A percentile compares a stretch with the other conserved stretches of the same genome.
These are phyloP conservation scores for Coniella lustricola DNA, from an alignment of 2,329 filamentous ascomycete genomes.

Conservation along the genomic window DNA sequence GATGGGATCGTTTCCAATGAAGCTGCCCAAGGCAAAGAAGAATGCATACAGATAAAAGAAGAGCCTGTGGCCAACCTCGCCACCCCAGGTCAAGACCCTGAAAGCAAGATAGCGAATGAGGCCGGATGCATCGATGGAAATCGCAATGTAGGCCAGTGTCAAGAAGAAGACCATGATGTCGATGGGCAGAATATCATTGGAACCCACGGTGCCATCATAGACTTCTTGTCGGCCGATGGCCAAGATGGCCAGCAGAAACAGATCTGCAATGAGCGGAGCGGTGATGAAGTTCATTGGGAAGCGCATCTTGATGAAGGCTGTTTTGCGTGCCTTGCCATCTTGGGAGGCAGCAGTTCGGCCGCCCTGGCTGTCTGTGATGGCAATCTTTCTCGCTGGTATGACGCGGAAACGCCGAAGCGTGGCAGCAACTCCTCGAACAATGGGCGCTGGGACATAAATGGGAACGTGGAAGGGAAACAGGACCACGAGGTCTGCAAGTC, in stretches of 20 bases:
- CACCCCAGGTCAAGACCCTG: slow-evolving; percentile 61
- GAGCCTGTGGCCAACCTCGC: slow-evolving; percentile 57
- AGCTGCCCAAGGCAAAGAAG: slow-evolving; percentile 60
- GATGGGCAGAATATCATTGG: slow-evolving; percentile 59
- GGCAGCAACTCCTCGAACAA: slow-evolving; percentile 40
- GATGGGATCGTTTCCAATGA: slow-evolving; percentile 70
- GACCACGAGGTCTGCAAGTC: slow-evolving; percentile 54
- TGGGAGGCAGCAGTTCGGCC: not conserved
- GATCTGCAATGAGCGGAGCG: slow-evolving; percentile 61
- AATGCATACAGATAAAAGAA: slow-evolving; percentile 70
- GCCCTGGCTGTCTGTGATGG: slow-evolving; percentile 19
- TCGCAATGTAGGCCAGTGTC: slow-evolving; percentile 67
- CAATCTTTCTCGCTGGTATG: slow-evolving; percentile 36
- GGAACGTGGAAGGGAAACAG: slow-evolving; percentile 63
- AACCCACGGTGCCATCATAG: slow-evolving; percentile 59
- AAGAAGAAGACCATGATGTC: slow-evolving; percentile 73
- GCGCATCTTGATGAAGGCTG: slow-evolving; percentile 40
- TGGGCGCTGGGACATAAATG: slow-evolving; percentile 46
- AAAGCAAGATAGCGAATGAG: slow-evolving; percentile 65
- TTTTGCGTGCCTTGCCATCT: slow-evolving; percentile 4
- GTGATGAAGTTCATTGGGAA: slow-evolving; percentile 67
- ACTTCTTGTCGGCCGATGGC: slow-evolving; percentile 63
- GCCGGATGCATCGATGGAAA: slow-evolving; percentile 70
- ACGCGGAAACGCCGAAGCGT: slow-evolving; percentile 40
- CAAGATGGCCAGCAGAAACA: slow-evolving; percentile 62